A percentile compares a stretch with the other conserved stretches of the same genome.
Conservation (phyloP, 306 rosid genomes). For the Myrica gale region DNA sequence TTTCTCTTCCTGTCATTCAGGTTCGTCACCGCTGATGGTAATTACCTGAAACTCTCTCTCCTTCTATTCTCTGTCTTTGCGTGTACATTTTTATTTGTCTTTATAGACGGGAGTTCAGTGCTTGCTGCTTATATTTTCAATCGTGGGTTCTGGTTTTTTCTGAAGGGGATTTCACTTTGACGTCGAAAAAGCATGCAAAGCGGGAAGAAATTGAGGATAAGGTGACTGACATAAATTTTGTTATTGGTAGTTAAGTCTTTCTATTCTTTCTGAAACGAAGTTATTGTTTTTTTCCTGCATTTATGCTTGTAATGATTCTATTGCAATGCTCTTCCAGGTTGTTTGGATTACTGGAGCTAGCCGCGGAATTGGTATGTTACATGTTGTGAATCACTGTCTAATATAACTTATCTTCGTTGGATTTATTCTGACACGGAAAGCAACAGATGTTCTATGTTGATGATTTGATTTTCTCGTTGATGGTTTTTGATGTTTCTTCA, state of each 20-base stretch:
- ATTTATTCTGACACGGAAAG: neutral
- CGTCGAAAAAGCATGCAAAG: constrained; percentile 62
- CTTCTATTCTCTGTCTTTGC: neutral
- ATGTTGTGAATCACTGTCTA: neutral
- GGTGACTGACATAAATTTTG: constrained; percentile 28
- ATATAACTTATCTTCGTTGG: neutral
- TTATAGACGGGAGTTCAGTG: neutral
- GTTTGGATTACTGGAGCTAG: constrained; percentile 96
- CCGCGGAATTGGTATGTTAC: constrained; percentile 80
- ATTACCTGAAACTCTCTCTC: neutral
- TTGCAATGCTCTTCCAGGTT: constrained; percentile 50
- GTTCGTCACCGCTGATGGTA: constrained; percentile 72
- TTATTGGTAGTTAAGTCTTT: neutral
- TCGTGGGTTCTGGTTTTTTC: neutral
- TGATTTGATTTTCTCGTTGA: neutral
- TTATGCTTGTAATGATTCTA: neutral
- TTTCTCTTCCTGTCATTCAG: constrained; percentile 39
- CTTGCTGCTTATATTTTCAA: neutral
- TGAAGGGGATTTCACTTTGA: constrained; percentile 79
- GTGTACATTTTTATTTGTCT: neutral
- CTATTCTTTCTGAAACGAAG: neutral
- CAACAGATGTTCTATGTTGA: neutral
- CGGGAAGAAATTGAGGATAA: constrained; percentile 73
- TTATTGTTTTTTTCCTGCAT: neutral
- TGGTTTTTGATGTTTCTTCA: neutral